A percentile compares a stretch with the other conserved stretches of the same genome.
Evolutionary conservation across 2,329 filamentous ascomycete species (phyloP).

Genomic region (Trichothecium roseum): DNA sequence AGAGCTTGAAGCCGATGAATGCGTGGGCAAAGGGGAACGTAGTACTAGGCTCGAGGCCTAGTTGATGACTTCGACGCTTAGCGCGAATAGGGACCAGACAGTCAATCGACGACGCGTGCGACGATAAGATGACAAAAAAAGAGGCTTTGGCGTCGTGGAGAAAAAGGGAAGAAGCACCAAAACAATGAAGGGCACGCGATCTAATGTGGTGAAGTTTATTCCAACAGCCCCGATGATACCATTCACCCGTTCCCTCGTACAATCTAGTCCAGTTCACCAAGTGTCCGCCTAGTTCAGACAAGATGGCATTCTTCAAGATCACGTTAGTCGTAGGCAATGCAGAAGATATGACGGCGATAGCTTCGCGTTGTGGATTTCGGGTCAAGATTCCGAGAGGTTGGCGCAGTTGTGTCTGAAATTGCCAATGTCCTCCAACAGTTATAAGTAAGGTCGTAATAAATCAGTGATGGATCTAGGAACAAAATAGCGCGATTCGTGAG

Average conservation of each 20-base stretch:
- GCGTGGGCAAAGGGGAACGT: too few species aligned
- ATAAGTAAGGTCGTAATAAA: too few species aligned
- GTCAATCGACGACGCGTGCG: conserved; percentile 2
- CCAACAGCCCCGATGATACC: conserved; percentile 11
- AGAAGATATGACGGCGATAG: neutral
- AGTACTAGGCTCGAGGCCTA: neutral
- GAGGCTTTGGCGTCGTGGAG: conserved; percentile 2
- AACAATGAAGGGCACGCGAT: conserved; percentile 12
- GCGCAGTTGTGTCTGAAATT: neutral
- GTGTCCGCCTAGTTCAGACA: too few species aligned
- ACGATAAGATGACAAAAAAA: conserved; percentile 6
- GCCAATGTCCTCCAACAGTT: too few species aligned
- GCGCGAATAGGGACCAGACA: neutral
- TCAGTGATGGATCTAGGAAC: neutral
- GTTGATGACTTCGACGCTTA: neutral
- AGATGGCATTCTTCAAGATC: neutral
- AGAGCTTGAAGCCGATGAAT: too few species aligned
- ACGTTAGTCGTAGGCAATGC: neutral
- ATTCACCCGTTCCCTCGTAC: neutral
- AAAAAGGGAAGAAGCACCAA: conserved; percentile 6
- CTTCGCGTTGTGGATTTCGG: neutral
- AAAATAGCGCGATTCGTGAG: neutral
- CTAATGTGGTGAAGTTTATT: conserved; percentile 18
- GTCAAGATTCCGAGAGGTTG: neutral
- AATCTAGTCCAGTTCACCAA: neutral